A percentile compares a stretch with the other conserved stretches of the same genome.
These are phyloP conservation scores for Phytophthora boehmeriae DNA, from an alignment of 352 stramenopile genomes.

Conservation along the genomic window DNA sequence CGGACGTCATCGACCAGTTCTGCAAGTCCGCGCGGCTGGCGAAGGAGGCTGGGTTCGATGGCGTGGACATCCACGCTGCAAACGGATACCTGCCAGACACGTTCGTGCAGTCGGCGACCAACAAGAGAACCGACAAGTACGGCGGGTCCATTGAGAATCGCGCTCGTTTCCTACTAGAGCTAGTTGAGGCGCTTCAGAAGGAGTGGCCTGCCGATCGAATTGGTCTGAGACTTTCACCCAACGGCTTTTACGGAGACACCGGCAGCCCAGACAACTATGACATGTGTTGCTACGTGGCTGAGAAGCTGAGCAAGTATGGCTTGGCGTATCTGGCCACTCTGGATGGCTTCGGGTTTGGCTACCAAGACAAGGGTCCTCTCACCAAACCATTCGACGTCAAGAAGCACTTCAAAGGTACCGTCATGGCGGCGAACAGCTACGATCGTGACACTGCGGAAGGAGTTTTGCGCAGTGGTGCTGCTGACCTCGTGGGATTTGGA, in stretches of 20 bases:
- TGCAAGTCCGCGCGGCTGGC: conserved; percentile 52
- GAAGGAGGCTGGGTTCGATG: conserved; percentile 76
- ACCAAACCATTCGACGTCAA: conserved; percentile 42
- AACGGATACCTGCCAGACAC: conserved; percentile 93
- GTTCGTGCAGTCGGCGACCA: conserved; percentile 77
- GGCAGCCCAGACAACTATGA: conserved; percentile 45
- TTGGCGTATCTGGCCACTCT: conserved; percentile 50
- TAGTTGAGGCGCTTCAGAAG: conserved; percentile 58
- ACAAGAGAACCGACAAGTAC: conserved; percentile 84
- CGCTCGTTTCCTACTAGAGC: conserved; percentile 63
- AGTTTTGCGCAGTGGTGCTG: conserved; percentile 21
- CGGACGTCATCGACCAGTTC: conserved; percentile 69
- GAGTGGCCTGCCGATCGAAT: conserved; percentile 30
- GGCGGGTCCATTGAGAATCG: conserved; percentile 85
- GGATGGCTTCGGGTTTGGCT: conserved; percentile 45
- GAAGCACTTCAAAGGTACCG: conserved; percentile 34
- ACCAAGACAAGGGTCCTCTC: conserved; percentile 37
- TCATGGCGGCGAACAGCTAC: conserved; percentile 42
- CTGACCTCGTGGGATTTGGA: conserved; percentile 33
- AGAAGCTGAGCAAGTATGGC: conserved; percentile 36
- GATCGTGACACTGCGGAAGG: conserved; percentile 40
- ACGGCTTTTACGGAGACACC: conserved; percentile 34
- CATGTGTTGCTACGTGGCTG: conserved; percentile 44
- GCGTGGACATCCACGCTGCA: conserved; percentile 65
- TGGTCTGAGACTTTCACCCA: conserved; percentile 37